Evolutionary conservation across 768 basidiomycete species (phyloP).

Genomic region (Ramaria sp.): DNA sequence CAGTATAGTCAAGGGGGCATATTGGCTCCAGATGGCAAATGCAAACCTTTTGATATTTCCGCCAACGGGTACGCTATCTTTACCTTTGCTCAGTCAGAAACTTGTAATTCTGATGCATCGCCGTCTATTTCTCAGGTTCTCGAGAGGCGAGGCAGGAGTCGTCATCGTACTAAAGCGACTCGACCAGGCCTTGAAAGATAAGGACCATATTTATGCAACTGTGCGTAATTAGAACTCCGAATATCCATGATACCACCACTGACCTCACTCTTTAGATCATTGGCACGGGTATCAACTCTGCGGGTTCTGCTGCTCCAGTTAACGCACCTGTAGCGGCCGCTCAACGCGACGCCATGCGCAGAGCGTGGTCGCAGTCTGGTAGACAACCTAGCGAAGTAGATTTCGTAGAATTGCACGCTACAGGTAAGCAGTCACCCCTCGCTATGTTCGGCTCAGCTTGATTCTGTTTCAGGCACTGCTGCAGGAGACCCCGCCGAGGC

Average conservation of each 20-base stretch:
- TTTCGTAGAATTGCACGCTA: constrained; percentile 13
- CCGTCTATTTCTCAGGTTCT: not conserved
- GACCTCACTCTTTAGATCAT: constrained; percentile 22
- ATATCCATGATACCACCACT: not conserved
- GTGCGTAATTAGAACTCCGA: not conserved
- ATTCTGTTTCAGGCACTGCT: constrained; percentile 21
- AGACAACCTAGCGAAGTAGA: constrained; percentile 8
- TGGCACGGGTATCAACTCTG: constrained; percentile 28
- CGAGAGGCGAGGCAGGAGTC: constrained; percentile 7
- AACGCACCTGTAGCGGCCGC: constrained; percentile 28
- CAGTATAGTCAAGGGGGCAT: constrained; percentile 1
- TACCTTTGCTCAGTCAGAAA: not conserved
- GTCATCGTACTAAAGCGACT: constrained; percentile 8
- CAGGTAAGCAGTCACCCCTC: constrained; percentile 7
- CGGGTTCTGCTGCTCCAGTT: constrained; percentile 26
- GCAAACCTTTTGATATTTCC: constrained; percentile 12
- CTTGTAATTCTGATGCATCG: not conserved
- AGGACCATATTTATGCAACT: constrained; percentile 11
- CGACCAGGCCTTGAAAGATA: constrained; percentile 9
- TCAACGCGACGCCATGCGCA: constrained; percentile 27
- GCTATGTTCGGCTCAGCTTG: not conserved
- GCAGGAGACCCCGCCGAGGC: constrained; percentile 12
- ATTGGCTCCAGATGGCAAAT: constrained; percentile 10
- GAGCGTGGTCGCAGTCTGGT: constrained; percentile 12
- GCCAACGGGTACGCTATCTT: constrained; percentile 12